Base-by-base conservation (phyloP, 305 asterid genomes). In the Caryopteris hybrid region DNA sequence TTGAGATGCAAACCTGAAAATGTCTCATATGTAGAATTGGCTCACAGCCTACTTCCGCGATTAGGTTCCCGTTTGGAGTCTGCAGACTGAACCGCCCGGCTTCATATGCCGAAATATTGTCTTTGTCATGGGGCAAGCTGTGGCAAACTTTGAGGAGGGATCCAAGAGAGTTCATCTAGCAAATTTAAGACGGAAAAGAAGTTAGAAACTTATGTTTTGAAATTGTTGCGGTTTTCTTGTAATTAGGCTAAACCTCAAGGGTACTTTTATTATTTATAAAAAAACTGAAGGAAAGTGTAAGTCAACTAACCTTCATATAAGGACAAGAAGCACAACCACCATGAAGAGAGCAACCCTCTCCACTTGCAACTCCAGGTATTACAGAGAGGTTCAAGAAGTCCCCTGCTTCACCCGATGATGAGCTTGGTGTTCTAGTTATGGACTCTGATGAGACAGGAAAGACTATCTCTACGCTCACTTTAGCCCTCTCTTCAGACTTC, bases 311-410 rank as follows among this genome's bases (percentile, higher is more conserved):
- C 99, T 93, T 93, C 99, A 93, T 93, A 70, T 93, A 88, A 66
- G 99, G 99, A 62, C 99, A 93, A 61, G 97, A 90, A 58, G 99
- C 99, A 83, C 99, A 93, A 21, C 99, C 99, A 66, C 99, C 99
- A 22, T 93, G 97, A 76, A 93, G 81, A 63, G 99, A 93, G 83
- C 99, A 93, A 36, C 99, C 99, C 71, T 93, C 99, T 43, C 99
- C 99, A 71, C 88, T 88, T 27, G 96, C 79, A 63, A 83, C 97
- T 41, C 99, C 99, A 4, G 99, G 99, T 79, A 91, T 80, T 46
- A 93, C 76, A 38, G 83, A 59, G 47, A 84, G 42, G 66, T 74
- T 75, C 72, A 67, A 74, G 46, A 79, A 74, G 29, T 78, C 85
- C 53, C 76, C 77, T 43, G 74, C 54, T 61, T 73, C 83, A 25